Evolutionary conservation across 2,329 filamentous ascomycete species (phyloP), one percentile per base, ranked within the genome.

Genomic region (Cladosporium austrohemisphaericum): DNA sequence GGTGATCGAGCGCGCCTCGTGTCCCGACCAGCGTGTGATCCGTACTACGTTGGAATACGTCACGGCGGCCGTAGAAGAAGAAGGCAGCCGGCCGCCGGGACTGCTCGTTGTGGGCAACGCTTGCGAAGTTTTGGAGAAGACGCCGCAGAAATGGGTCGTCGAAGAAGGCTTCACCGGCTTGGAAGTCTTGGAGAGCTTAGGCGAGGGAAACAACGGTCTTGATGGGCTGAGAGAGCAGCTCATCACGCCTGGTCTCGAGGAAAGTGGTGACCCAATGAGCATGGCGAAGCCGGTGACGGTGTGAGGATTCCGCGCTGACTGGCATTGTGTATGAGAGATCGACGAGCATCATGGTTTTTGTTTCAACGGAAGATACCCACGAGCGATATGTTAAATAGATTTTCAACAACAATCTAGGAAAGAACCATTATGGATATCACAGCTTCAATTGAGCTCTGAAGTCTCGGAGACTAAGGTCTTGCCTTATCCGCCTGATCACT

Each of bases 21-120:
- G 93, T 65, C 86, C 89, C 0, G 93, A 98, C 64, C 93, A 98
- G 71, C 78, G 92, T 41, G 88, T 98, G 13, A 91, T 98, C 22
- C 78, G 93, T 49, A 93, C 90, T 1, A 95, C 89, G 1, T 71
- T 98, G 19, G 78, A 83, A 58, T 78, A 85, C 60, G 88, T 97
- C 1, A 86, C 79, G 19, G 78, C 83, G 45, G 93, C 93, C 0
- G 83, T 98, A 37, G 90, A 96, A 65, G 82, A 87, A 41, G 89
- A 94, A 62, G 93, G 93, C 0, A 93, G 86, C 57, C 76, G 92
- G 28, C 93, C 93, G 11, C 93, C 93, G 0, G 93, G 93, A 0
- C 67, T 98, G 52, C 71, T 98, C 23, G 88, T 97, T 1, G 84
- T 95, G 0, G 93, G 93, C 0, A 75, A 78, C 37, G 87, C 89